These are phyloP conservation scores for Coniochaeta sp. DNA, from an alignment of 2,329 filamentous ascomycete species.

Conservation along the genomic window DNA sequence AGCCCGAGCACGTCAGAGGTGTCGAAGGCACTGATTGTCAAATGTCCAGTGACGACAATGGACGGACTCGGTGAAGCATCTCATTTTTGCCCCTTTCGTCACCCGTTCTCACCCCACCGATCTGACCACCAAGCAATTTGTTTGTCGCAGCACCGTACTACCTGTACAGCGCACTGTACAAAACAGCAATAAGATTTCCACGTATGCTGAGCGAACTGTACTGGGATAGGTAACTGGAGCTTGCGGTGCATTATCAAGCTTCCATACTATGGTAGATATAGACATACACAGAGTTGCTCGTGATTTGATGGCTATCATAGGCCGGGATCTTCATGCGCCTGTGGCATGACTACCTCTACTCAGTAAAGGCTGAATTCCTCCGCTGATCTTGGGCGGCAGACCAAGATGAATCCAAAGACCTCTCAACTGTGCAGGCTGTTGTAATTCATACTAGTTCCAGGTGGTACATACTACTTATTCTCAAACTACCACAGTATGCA, in stretches of 20 bases:
- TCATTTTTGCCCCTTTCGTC: constrained; percentile 1
- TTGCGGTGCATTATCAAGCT: no score
- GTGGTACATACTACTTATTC: background rate
- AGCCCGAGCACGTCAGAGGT: background rate
- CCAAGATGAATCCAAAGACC: background rate
- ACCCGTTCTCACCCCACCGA: background rate
- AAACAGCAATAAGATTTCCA: no score
- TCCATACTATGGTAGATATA: no score
- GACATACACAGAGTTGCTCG: no score
- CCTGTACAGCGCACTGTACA: background rate
- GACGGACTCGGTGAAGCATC: background rate
- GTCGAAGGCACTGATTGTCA: background rate
- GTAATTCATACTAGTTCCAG: background rate
- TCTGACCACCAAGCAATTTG: background rate
- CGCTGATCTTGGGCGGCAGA: background rate
- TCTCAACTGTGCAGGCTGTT: background rate
- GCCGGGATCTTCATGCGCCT: no score
- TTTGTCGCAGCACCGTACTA: no score
- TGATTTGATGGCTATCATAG: background rate
- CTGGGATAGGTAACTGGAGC: no score
- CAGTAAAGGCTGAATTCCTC: background rate
- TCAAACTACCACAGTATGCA: background rate
- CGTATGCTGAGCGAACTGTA: no score
- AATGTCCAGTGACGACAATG: background rate
- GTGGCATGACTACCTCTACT: background rate